Evolutionary conservation across 2,329 filamentous ascomycete species (phyloP).

Genomic region (Sclerotinia minor): DNA sequence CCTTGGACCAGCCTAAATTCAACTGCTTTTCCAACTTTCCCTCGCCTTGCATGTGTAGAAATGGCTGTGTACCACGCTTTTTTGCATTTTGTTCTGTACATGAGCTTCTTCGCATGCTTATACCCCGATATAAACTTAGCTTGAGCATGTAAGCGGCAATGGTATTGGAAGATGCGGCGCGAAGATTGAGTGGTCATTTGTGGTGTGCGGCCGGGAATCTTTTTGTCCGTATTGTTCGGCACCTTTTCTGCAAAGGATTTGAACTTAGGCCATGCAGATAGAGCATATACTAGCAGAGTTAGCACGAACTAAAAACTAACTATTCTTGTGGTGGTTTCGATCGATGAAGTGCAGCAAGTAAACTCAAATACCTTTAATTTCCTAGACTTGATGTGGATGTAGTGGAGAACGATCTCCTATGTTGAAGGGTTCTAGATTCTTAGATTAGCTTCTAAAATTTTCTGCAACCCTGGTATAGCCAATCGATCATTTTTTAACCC

Average conservation of each 20-base stretch:
- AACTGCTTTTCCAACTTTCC: no score
- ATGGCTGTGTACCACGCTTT: no score
- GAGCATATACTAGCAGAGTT: no score
- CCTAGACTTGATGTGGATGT: background rate
- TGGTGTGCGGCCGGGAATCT: background rate
- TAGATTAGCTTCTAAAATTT: background rate
- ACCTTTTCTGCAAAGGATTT: no score
- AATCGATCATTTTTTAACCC: background rate
- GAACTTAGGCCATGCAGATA: background rate
- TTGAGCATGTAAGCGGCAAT: background rate
- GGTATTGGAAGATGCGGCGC: background rate
- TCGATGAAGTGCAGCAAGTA: background rate
- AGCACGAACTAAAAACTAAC: rapidly evolving
- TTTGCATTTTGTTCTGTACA: no score
- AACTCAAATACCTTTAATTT: background rate
- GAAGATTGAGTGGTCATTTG: background rate
- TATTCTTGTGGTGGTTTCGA: background rate
- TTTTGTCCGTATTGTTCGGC: background rate
- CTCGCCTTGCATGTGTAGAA: no score
- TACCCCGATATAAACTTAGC: background rate
- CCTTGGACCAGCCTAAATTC: background rate
- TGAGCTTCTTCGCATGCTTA: background rate
- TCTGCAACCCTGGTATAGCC: no score
- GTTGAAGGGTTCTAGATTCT: background rate
- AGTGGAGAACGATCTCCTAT: background rate